Evolutionary conservation across 1,284 basidiomycete species (phyloP).

Genomic region (Cystobasidiaceae sp.): DNA sequence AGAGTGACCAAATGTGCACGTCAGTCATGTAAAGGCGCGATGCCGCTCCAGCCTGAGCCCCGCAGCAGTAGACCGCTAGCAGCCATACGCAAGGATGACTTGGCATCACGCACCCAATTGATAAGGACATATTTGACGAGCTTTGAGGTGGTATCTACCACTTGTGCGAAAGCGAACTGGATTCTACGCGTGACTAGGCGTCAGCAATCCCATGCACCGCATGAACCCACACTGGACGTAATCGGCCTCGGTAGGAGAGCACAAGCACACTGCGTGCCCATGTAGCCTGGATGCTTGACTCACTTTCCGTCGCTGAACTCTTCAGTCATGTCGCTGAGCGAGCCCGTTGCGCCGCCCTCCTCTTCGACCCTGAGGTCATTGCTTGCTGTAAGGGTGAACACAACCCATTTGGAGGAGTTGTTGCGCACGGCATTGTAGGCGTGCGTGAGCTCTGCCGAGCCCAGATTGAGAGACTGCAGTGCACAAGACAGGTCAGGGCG

Average conservation of each 20-base stretch:
- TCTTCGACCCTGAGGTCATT: conserved; percentile 37
- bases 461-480: conserved; percentile 19
- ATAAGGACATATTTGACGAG: conserved; percentile 87
- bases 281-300: conserved; percentile 38
- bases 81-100: not conserved
- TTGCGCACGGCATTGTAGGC: conserved; percentile 24
- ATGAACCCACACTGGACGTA: too few species aligned
- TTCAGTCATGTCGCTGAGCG: conserved; percentile 84
- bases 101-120: conserved; percentile 45
- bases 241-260: not conserved
- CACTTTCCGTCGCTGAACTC: conserved; percentile 90
- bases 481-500: not conserved
- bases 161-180: conserved; percentile 87
- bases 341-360: conserved; percentile 59
- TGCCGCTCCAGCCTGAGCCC: not conserved
- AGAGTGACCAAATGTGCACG: not conserved
- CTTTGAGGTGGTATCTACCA: conserved; percentile 81
- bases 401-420: conserved; percentile 31
- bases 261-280: not conserved
- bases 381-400: conserved; percentile 21
- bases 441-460: conserved; percentile 4
- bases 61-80: not conserved
- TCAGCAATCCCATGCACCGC: too few species aligned
- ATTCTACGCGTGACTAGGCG: conserved; percentile 56
- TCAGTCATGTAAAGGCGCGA: not conserved